phyloP scores from a whole-genome alignment of 2,329 filamentous ascomycete genomes.

The Colletotrichum tamarilloi region DNA sequence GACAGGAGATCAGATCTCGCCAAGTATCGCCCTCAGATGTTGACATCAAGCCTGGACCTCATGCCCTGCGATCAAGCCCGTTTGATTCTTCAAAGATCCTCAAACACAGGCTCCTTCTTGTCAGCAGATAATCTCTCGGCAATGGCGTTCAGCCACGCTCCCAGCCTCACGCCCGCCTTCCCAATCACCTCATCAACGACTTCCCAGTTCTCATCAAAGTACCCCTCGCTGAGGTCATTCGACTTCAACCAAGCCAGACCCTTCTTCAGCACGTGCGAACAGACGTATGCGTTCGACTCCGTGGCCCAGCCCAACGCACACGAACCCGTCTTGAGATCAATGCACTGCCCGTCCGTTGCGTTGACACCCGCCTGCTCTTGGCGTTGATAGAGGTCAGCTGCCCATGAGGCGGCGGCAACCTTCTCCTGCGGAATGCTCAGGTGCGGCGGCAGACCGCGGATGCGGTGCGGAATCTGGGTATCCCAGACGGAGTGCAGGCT shows the following conservation, averaged over 20 bases:
- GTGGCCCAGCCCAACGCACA: conserved; percentile 27
- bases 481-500: conserved; percentile 36
- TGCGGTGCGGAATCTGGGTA: conserved; percentile 33
- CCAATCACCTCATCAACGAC: conserved; percentile 33
- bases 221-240: conserved; percentile 30
- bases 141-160: conserved; percentile 32
- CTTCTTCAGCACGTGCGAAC: conserved; percentile 26
- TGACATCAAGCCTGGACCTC: no score
- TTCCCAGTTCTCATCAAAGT: conserved; percentile 32
- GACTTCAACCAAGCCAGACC: conserved; percentile 21
- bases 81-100: conserved; percentile 22
- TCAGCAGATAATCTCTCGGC: conserved; percentile 13
- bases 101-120: background rate
- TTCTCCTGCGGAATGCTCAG: conserved; percentile 24
- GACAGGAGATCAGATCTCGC: background rate
- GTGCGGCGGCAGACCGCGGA: conserved; percentile 30
- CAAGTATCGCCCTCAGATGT: background rate
- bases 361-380: conserved; percentile 15
- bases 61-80: background rate
- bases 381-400: conserved; percentile 17
- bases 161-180: conserved; percentile 28
- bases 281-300: conserved; percentile 31
- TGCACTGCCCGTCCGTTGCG: conserved; percentile 17
- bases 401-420: conserved; percentile 27
- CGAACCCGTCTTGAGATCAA: conserved; percentile 10